Base-by-base conservation (phyloP, 768 basidiomycete species). In the Sporobolomyces phaffii region DNA sequence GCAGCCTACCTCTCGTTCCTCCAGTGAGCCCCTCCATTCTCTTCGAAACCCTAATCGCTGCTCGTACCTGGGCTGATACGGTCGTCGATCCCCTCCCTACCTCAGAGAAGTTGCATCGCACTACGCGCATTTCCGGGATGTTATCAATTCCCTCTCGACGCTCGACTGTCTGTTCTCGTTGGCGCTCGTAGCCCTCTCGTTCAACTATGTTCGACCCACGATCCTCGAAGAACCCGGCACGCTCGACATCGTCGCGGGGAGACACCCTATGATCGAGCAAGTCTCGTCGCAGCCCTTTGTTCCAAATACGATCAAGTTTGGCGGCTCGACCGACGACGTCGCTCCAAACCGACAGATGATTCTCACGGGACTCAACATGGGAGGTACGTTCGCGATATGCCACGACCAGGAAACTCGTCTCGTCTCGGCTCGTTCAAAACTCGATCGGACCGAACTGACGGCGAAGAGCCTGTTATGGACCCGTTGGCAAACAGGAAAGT, bases 211-310 rank as follows among this genome's bases (percentile, higher is more conserved):
- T 38, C 85, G 86, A 50, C 93, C 94, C 1, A 78, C 81, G 66
- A 88, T 96, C 73, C 83, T 83, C 0, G 82, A 86, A 10, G 84
- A 85, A 33, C 76, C 77, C 8, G 83, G 86, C 52, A 77, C 77
- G 29, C 79, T 97, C 17, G 86, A 89, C 65, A 88, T 97, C 34
- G 78, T 82, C 15, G 84, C 86, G n/a, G 93, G 90, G 0, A 83
- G 91, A 15, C 94, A 99, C 80, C 94, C 94, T 0, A 91, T 98
- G 84, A 84, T 93, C 20, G 93, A 96, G 76, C 82, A 82, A 13
- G 78, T 92, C 26, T 81, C 85, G 43, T 79, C 85, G 2, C 85
- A 89, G 67, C 90, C 91, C 3, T 94, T 90, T 77, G 86, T 97
- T 2, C 87, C 91, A 4, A 97, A 96, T 76, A 83, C 85, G 17